Evolutionary conservation across 257 asterid genomes (phyloP).

Genomic region (Solanum lignicaule): DNA sequence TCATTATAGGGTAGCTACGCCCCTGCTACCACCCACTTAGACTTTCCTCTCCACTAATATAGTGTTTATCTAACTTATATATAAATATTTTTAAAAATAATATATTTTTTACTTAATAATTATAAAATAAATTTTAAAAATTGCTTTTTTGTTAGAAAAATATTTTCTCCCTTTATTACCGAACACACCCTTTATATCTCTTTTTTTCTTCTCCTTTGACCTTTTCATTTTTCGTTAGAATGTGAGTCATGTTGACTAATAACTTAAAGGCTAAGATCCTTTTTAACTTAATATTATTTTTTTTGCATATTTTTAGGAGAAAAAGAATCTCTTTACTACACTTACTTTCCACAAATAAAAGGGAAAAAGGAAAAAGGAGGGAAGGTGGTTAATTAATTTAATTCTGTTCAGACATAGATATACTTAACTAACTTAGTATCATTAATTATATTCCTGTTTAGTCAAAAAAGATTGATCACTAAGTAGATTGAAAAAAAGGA

Average conservation of each 20-base stretch:
- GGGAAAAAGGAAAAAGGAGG: neutral
- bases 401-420: neutral
- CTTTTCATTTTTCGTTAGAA: neutral
- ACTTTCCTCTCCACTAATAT: neutral
- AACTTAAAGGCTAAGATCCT: neutral
- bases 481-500: neutral
- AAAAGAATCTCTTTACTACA: neutral
- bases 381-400: neutral
- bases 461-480: neutral
- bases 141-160: neutral
- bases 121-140: neutral
- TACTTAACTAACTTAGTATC: neutral
- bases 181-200: neutral
- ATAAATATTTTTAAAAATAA: neutral
- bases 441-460: neutral
- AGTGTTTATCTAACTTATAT: neutral
- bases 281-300: neutral
- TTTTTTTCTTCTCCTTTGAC: neutral
- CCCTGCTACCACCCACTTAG: neutral
- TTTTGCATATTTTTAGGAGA: neutral
- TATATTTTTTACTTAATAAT: neutral
- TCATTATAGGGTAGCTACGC: too few relatives aligned
- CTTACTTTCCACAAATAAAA: neutral
- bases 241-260: neutral
- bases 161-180: neutral